Conservation (phyloP, 2,329 filamentous ascomycete genomes). For the Raffaelea albimanens region DNA sequence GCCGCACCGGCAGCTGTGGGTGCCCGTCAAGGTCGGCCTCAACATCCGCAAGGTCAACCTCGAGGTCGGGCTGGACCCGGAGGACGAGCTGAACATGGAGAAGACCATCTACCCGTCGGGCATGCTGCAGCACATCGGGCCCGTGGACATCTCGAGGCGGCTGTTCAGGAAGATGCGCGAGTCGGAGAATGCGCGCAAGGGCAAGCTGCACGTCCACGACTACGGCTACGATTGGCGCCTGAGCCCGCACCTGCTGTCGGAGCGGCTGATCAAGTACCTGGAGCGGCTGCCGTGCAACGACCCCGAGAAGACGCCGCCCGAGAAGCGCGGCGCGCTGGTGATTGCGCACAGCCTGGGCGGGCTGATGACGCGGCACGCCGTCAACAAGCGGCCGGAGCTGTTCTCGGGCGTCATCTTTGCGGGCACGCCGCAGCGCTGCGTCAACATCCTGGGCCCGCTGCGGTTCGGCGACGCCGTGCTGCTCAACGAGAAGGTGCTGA, state of each 20-base stretch:
- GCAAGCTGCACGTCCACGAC: slow-evolving; percentile 71
- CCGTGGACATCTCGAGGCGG: slow-evolving; percentile 78
- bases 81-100: slow-evolving; percentile 77
- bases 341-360: slow-evolving; percentile 84
- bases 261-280: slow-evolving; percentile 63
- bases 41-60: slow-evolving; percentile 88
- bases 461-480: slow-evolving; percentile 89
- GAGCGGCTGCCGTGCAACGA: slow-evolving; percentile 66
- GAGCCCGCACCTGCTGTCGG: slow-evolving; percentile 67
- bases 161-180: slow-evolving; percentile 69
- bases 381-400: slow-evolving; percentile 76
- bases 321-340: slow-evolving; percentile 61
- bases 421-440: slow-evolving; percentile 73
- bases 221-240: slow-evolving; percentile 95
- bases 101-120: slow-evolving; percentile 76
- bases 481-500: slow-evolving; percentile 79
- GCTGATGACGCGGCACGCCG: slow-evolving; percentile 76
- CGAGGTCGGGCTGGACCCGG: slow-evolving; percentile 70
- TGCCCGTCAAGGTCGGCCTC: slow-evolving; percentile 84
- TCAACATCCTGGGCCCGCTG: slow-evolving; percentile 84
- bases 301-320: slow-evolving; percentile 50
- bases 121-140: slow-evolving; percentile 86
- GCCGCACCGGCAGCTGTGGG: slow-evolving; percentile 83
- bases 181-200: slow-evolving; percentile 61
- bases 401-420: slow-evolving; percentile 82